Evolutionary conservation across 495 filamentous ascomycete species (phyloP).

Genomic region (Cercophora sp.): DNA sequence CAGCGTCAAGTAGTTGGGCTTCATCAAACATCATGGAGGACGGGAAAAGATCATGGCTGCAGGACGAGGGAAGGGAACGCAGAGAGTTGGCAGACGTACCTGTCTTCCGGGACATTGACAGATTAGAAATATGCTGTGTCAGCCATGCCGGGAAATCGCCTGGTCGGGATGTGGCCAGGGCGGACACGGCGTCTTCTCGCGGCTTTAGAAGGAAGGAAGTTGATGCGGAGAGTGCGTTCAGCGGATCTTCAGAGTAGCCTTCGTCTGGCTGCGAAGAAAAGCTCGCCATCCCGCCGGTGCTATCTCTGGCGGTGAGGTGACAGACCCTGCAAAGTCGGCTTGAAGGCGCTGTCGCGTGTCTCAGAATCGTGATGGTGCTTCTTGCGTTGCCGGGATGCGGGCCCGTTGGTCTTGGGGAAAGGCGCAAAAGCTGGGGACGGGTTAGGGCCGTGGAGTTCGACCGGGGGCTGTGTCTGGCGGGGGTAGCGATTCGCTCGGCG

Average conservation of each 20-base stretch:
- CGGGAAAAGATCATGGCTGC: too few species aligned
- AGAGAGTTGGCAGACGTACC: conserved; percentile 32
- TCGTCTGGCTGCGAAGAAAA: conserved; percentile 47
- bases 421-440: not conserved
- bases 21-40: too few species aligned
- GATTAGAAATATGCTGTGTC: conserved; percentile 40
- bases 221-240: conserved; percentile 37
- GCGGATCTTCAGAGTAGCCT: conserved; percentile 56
- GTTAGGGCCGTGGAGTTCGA: not conserved
- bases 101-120: conserved; percentile 44
- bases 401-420: too few species aligned
- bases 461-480: not conserved
- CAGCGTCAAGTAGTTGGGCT: too few species aligned
- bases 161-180: conserved; percentile 22
- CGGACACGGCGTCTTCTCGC: conserved; percentile 20
- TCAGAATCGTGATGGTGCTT: too few species aligned
- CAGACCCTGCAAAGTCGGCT: too few species aligned
- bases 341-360: too few species aligned
- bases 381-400: too few species aligned
- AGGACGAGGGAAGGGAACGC: not conserved
- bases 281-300: conserved; percentile 21
- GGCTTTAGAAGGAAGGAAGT: conserved; percentile 20
- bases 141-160: conserved; percentile 40
- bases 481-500: conserved; percentile 2
- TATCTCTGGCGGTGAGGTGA: conserved; percentile 1